Base-by-base conservation (phyloP, 768 basidiomycete genomes). In the Kwoniella heveanensis region DNA sequence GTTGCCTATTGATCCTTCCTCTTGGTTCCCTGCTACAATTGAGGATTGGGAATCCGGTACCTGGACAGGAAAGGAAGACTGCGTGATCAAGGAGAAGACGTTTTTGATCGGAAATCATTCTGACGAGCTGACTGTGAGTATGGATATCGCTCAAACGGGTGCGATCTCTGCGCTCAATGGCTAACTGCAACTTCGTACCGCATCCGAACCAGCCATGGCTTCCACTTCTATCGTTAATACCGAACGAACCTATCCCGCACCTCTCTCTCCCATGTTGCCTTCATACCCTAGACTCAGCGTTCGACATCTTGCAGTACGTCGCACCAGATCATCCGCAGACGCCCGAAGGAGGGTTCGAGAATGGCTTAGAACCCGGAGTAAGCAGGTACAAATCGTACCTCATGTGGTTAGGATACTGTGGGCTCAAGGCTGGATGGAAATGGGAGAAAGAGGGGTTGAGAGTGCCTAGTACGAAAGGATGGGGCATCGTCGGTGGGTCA, bases 101-200 rank as follows among this genome's bases (percentile, higher is more conserved):
- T 98, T 96, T 80, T 80, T 98, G 61, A 89, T 98, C 54, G 92
- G 90, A 9, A 97, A 97, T 81, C 95, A 98, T 78, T 90, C 94
- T 0, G 95, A 98, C 81, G 95, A 98, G 71, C 83, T 98, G 19
- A 94, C 94, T 13, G 79, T 80, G 32, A 63, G 78, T 44, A 6
- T 36, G 7, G 32, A 7, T 36, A 13, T 36, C 7, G 6, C n/a
- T n/a, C n/a, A n/a, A n/a, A n/a, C n/a, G n/a, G 32, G 32, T 36
- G 53, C 24, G 6, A 22, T 25, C 17, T 48, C 10, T 8, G 46
- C 46, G 22, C 22, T 47, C 46, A 47, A 26, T 50, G 13, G 36
- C 64, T 62, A 55, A 46, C 10, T 22, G 27, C 2, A 39, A 6
- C 5, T 13, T 24, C 17, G 12, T 48, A 27, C 13, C 26, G n/a